Evolutionary conservation across 441 rosid species (phyloP).

Genomic region (Arabidopsis lyrata): DNA sequence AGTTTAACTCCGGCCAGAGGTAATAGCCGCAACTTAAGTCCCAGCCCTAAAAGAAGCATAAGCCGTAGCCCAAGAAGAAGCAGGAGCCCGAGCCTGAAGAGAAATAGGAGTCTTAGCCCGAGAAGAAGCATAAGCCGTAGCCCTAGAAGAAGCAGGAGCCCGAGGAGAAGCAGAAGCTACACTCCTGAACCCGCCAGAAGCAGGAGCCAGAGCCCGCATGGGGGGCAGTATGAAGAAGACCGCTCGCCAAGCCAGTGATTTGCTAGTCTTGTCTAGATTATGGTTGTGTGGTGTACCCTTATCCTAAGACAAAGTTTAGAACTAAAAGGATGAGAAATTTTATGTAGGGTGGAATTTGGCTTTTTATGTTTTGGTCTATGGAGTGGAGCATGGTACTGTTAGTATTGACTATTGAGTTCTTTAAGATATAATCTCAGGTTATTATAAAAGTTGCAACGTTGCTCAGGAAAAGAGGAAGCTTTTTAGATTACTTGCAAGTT

Average conservation of each 20-base stretch:
- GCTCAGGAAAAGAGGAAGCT: not conserved
- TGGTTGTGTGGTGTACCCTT: not conserved
- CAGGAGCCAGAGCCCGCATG: slow-evolving; percentile 54
- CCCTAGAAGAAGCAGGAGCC: slow-evolving; percentile 44
- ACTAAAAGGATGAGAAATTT: not conserved
- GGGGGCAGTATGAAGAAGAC: slow-evolving; percentile 23
- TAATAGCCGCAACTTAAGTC: slow-evolving; percentile 44
- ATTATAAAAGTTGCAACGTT: not conserved
- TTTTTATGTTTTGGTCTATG: slow-evolving; percentile 27
- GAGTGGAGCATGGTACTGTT: not conserved
- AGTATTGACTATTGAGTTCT: not conserved
- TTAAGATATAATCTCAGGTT: not conserved
- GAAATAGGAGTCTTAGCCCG: slow-evolving; percentile 40
- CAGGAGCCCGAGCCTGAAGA: slow-evolving; percentile 37
- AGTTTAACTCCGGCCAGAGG: slow-evolving; percentile 58
- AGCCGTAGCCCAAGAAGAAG: slow-evolving; percentile 45
- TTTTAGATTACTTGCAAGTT: too few species aligned
- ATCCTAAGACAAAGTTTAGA: slow-evolving; percentile 2
- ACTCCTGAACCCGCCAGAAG: slow-evolving; percentile 39
- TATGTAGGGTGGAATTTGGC: slow-evolving; percentile 13
- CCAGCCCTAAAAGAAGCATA: slow-evolving; percentile 46
- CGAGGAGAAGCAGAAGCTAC: slow-evolving; percentile 35
- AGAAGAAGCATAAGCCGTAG: slow-evolving; percentile 42
- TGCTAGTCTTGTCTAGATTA: not conserved
- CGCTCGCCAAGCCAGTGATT: slow-evolving; percentile 45